Evolutionary conservation across 2,329 filamentous ascomycete genomes (phyloP).

Genomic region (Aspergillus brasiliensis): DNA sequence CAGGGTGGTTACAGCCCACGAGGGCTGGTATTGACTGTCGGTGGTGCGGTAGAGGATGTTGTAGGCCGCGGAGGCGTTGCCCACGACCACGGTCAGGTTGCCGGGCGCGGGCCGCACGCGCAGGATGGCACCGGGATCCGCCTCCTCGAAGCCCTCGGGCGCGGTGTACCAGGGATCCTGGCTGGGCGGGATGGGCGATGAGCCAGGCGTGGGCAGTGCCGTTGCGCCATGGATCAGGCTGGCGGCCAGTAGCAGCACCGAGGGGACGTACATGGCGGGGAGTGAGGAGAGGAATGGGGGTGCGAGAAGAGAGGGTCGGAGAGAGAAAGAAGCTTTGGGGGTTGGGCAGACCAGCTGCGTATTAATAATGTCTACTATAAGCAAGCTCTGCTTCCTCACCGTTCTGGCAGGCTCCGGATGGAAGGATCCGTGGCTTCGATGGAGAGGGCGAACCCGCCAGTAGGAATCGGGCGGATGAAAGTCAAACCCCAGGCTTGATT

Average conservation of each 20-base stretch:
- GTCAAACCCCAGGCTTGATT: not conserved
- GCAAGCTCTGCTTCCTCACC: not conserved
- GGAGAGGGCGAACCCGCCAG: not conserved
- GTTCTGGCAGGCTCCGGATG: not conserved
- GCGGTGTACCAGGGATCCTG: constrained; percentile 22
- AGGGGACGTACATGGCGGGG: constrained; percentile 1
- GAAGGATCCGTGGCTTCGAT: not conserved
- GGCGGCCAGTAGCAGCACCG: constrained; percentile 6
- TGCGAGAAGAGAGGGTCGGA: not conserved
- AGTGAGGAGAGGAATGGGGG: not conserved
- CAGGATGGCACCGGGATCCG: constrained; percentile 16
- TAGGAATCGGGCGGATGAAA: not conserved
- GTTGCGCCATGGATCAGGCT: constrained; percentile 3
- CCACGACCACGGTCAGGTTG: constrained; percentile 15
- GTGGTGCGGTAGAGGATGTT: constrained; percentile 26
- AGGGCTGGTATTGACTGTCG: constrained; percentile 17
- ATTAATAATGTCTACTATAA: not conserved
- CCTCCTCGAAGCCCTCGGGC: constrained; percentile 16
- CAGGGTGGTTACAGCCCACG: constrained; percentile 38
- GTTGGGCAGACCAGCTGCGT: not conserved
- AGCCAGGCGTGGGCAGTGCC: constrained; percentile 2
- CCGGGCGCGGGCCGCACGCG: constrained; percentile 18
- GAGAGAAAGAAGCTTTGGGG: not conserved
- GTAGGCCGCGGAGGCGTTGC: constrained; percentile 14
- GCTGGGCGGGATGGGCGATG: constrained; percentile 7